Conservation (phyloP, 1,284 basidiomycete genomes). For the Earliella scabrosa region DNA sequence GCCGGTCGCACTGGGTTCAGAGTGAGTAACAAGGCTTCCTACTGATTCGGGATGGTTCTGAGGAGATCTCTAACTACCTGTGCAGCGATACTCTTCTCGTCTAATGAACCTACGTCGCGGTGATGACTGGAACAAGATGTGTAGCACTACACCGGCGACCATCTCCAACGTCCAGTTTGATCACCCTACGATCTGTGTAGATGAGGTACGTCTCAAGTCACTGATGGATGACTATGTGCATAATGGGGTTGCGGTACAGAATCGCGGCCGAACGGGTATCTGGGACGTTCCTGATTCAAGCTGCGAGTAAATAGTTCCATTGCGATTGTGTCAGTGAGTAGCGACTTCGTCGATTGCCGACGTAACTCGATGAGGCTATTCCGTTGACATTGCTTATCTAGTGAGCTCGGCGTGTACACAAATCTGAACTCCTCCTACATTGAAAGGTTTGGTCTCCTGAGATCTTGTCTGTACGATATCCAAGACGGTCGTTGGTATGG, state of each 20-base stretch:
- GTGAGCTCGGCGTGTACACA: too few relatives aligned
- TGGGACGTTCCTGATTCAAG: conserved; percentile 5
- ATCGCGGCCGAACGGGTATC: conserved; percentile 23
- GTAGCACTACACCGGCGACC: conserved; percentile 18
- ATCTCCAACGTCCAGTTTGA: conserved; percentile 15
- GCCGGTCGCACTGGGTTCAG: conserved; percentile 1
- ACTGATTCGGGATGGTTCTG: neutral
- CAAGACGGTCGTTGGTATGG: too few relatives aligned
- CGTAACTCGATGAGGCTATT: too few relatives aligned
- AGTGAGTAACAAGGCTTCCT: neutral
- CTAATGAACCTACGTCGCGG: conserved; percentile 14
- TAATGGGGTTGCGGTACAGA: neutral
- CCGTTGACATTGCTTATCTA: too few relatives aligned
- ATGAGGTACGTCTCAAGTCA: conserved; percentile 10
- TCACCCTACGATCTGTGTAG: conserved; percentile 14
- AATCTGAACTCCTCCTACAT: too few relatives aligned
- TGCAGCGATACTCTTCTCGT: conserved; percentile 18
- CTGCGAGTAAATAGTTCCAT: neutral
- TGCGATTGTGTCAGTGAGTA: too few relatives aligned
- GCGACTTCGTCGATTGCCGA: too few relatives aligned
- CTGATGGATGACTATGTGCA: neutral
- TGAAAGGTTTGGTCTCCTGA: too few relatives aligned
- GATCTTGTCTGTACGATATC: too few relatives aligned
- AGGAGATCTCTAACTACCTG: too few relatives aligned
- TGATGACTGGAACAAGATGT: conserved; percentile 23